Base-by-base conservation (phyloP, 2,329 filamentous ascomycete genomes). In the Aspergillus latus region DNA sequence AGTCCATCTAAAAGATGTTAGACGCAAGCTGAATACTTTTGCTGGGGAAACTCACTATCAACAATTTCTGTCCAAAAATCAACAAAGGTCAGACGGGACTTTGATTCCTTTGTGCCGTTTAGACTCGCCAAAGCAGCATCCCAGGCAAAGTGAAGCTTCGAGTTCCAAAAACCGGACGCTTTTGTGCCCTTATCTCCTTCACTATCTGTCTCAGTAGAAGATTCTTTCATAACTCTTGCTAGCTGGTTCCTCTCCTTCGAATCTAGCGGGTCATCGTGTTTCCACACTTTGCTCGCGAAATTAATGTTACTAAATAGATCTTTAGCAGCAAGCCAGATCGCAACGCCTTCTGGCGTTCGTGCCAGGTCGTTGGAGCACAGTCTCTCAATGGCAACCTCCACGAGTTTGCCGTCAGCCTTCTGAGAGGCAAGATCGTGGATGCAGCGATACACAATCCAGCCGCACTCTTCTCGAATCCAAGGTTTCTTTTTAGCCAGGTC, bases 401-500 rank as follows among this genome's bases (percentile, higher is more conserved):
- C 84, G 54, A 84, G 82, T 55, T 81, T 76, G 8, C 65, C 60
- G 15, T 73, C 62, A 21, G 72, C 68, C 29, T 75, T 67, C 30
- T 74, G 68, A 7, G 72, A 39, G 8, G 67, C 67, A 34, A 82
- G 65, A 16, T 87, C 85, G 32, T 82, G 80, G 37, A 94, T 72
- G 13, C 88, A 86, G 67, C 91, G 85, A 45, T 89, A 87, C 29
- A 97, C 79, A 47, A 94, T 84, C 81, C 87, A 90, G 32, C 89
- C 91, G 66, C 91, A 96, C 70, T 96, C 90, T 66, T 93, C 87
- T 59, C 90, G 84, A 62, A 97, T 80, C 93, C 92, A 97, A 32
- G 89, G 84, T 73, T 96, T 95, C 74, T 89, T 89, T 65, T 85
- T 83, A 40, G 88, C 86, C 58, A 97, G 81, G 59, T 86, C 83